Evolutionary conservation across 208 protist species (phyloP), one percentile per base, ranked within the genome.

Genomic region (Perkinsela sp.): DNA sequence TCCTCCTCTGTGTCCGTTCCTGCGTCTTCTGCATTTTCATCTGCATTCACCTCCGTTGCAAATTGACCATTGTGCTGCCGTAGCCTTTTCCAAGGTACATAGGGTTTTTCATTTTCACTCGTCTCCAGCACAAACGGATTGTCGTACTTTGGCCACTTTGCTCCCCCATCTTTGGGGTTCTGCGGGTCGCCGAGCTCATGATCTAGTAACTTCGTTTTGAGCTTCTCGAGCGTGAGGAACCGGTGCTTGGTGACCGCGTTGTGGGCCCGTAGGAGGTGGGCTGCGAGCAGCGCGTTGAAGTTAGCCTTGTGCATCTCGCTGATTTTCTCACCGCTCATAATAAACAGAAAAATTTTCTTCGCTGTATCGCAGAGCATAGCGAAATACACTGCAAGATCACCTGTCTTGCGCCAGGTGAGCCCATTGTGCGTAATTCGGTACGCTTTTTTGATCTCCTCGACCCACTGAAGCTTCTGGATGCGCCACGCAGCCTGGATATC

Each of bases 131-230:
- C 78, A 29, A 83, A 71, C 69, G 81, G 76, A 28, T 81, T 48
- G 1, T 83, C 72, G 28, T 83, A 73, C 67, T 79, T 48, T 74
- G 88, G 77, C 73, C 88, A 80, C 66, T 88, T 80, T 1, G 66
- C 70, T 0, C 82, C 80, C 83, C 89, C 85, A 72, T 93, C 83
- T 69, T 89, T 91, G 69, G 87, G 83, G 71, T 93, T 90, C 29
- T 85, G 80, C 32, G 87, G 89, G 30, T 85, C 85, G 29, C 87
- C 87, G 81, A 93, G 90, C 68, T 78, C 77, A 71, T 81, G 90
- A 74, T 93, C 87, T 72, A 89, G 90, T 40, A 93, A 68, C 73
- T 93, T 93, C 2, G 90, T 81, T 67, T 91, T 91, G 0, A 93
- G 74, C 69, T 93, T 93, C 29, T 70, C 73, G 68, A 93, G 73